Evolutionary conservation across 345 rosid species (phyloP).

Genomic region (Murraya paniculata): DNA sequence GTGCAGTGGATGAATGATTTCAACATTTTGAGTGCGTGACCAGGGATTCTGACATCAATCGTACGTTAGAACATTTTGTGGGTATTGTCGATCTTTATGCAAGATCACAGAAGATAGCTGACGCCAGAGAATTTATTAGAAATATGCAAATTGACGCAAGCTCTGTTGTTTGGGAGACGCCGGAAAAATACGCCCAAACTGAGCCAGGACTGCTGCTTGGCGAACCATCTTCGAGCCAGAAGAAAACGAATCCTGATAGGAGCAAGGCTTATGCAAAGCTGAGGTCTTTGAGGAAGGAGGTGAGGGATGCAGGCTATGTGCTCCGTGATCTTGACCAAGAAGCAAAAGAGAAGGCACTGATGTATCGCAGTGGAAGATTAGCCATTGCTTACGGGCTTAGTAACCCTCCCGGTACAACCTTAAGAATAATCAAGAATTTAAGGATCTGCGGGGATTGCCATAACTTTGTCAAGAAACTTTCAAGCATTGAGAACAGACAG

Average conservation of each 20-base stretch:
- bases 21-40: slow-evolving; percentile 8
- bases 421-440: slow-evolving; percentile 13
- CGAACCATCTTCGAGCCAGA: not conserved
- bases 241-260: slow-evolving; percentile 6
- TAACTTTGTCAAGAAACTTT: slow-evolving; percentile 11
- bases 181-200: slow-evolving; percentile 10
- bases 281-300: slow-evolving; percentile 11
- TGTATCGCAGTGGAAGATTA: slow-evolving; percentile 18
- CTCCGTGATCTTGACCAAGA: slow-evolving; percentile 10
- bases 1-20: slow-evolving; percentile 16
- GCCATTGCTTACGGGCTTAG: slow-evolving; percentile 19
- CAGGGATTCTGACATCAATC: not conserved
- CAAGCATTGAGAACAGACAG: slow-evolving; percentile 11
- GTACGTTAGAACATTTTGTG: slow-evolving; percentile 1
- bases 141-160: slow-evolving; percentile 12
- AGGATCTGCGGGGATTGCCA: slow-evolving; percentile 17
- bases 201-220: not conserved
- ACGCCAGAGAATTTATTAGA: slow-evolving; percentile 1
- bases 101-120: slow-evolving; percentile 2
- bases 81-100: slow-evolving; percentile 16
- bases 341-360: slow-evolving; percentile 20
- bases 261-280: slow-evolving; percentile 12
- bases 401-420: slow-evolving; percentile 5
- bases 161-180: slow-evolving; percentile 7
- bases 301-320: slow-evolving; percentile 13